A percentile compares a stretch with the other conserved stretches of the same genome.
Conservation (phyloP, 2,329 filamentous ascomycete species). For the Polychaeton citri region DNA sequence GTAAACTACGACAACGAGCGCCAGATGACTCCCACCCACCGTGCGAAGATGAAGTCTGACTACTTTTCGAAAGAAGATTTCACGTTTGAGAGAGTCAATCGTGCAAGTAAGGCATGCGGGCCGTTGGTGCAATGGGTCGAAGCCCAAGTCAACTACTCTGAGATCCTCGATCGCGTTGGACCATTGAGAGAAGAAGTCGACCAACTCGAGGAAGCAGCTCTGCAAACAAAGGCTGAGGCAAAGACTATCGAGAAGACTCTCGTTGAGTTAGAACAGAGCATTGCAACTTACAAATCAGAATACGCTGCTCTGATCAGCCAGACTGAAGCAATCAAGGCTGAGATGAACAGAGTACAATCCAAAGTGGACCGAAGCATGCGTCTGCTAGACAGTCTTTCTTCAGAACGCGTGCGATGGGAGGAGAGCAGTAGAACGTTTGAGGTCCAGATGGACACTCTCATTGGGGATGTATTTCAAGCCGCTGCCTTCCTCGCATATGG, state of each 20-base stretch:
- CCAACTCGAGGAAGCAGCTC: conserved; percentile 71
- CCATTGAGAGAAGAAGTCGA: conserved; percentile 83
- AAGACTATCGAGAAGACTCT: conserved; percentile 85
- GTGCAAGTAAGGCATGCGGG: conserved; percentile 91
- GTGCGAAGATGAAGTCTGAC: conserved; percentile 82
- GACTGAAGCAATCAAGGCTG: conserved; percentile 89
- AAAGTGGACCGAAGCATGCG: conserved; percentile 96
- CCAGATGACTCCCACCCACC: conserved; percentile 75
- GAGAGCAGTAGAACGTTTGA: conserved; percentile 96
- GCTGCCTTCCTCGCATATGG: conserved; percentile 94
- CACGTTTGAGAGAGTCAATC: conserved; percentile 90
- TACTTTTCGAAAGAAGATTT: conserved; percentile 90
- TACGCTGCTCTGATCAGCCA: conserved; percentile 94
- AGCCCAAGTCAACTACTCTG: conserved; percentile 95
- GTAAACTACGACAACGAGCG: conserved; percentile 92
- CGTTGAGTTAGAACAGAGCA: conserved; percentile 70
- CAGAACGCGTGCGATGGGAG: conserved; percentile 87
- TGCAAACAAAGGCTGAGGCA: conserved; percentile 87
- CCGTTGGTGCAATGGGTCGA: conserved; percentile 94
- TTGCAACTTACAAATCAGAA: conserved; percentile 88
- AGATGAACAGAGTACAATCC: conserved; percentile 93
- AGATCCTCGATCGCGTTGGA: conserved; percentile 86
- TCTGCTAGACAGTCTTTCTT: conserved; percentile 86
- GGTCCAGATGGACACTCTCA: conserved; percentile 89
- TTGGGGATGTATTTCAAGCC: conserved; percentile 91